Base-by-base conservation (phyloP, 2,329 filamentous ascomycete species). In the Trichoderma gracile region DNA sequence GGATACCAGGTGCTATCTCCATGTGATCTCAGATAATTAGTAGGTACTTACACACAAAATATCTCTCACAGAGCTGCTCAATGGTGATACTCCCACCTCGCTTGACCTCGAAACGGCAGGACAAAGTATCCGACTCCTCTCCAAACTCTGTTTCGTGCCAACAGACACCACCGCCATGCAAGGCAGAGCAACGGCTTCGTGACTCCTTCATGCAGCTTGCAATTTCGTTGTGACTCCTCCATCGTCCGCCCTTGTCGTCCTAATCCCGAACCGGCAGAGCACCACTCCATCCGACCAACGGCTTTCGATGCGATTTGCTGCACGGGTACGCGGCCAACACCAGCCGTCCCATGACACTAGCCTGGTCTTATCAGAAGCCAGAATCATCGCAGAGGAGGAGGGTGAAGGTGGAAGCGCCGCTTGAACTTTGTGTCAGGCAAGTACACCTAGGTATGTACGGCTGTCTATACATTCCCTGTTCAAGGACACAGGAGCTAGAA, bases 251-350 rank as follows among this genome's bases (percentile, higher is more conserved):
- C 23, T n/a, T 52, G 23, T 1, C 17, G 33, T 38, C 30, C 50
- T 52, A 56, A 19, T n/a, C 42, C 42, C 30, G 42, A 55, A 49
- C 8, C 27, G 25, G 45, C 4, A 52, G 10, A 15, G 46, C 46
- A 21, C 38, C 3, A 1, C 43, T 40, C 33, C 45, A 21, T 43
- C 33, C 17, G 17, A 7, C 40, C 52, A 19, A 19, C 57, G 57
- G 57, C 45, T 17, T 43, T 19, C 5, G 27, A 60, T 52, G 46
- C 57, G 57, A 60, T 60, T 60, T 52, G 57, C 38, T 60, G 21
- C 5, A 14, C 33, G 33, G 33, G 12, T 38, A 5, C 10, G 12
- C 33, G 33, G 21, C 10, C 15, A 30, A 17, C 4, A 38, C 43
- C 9, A 47, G 17, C 33, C 19, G 40, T 15, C n/a, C 42, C 27